These are phyloP conservation scores for Venturia asperata DNA, from an alignment of 2,329 filamentous ascomycete species.

Conservation along the genomic window DNA sequence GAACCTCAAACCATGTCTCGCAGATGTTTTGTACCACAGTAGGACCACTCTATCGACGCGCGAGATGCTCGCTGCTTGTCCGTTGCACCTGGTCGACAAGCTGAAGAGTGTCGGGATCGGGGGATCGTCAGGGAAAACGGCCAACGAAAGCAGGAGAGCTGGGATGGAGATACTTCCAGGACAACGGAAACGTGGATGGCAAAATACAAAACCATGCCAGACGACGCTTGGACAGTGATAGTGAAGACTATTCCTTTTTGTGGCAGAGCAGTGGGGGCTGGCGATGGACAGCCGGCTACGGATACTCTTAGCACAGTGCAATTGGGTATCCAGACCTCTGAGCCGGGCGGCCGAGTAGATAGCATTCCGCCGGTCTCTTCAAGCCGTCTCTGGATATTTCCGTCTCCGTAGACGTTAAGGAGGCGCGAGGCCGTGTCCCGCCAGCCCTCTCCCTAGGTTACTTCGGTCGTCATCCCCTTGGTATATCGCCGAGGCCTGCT, in stretches of 20 bases:
- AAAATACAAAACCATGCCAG: background rate
- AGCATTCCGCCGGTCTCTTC: background rate
- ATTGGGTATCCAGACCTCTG: background rate
- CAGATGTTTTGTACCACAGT: background rate
- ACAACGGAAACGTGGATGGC: background rate
- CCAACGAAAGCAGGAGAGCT: background rate
- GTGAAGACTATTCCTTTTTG: conserved; percentile 2
- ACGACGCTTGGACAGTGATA: no score
- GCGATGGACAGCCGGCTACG: background rate
- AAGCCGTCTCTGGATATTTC: no score
- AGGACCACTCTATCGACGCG: background rate
- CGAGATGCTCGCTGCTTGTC: background rate
- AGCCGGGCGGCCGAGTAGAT: background rate
- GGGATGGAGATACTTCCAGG: background rate
- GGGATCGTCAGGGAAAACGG: background rate
- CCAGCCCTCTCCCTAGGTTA: conserved; percentile 2
- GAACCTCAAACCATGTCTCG: background rate
- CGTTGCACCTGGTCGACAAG: background rate
- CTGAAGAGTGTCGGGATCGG: background rate
- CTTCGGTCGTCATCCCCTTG: background rate
- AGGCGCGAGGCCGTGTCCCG: background rate
- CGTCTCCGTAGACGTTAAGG: background rate
- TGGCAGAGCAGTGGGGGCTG: conserved; percentile 2
- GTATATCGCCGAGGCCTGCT: background rate
- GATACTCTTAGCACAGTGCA: background rate